Base-by-base conservation (phyloP, 2,329 filamentous ascomycete genomes). In the Ophiostoma sp. region DNA sequence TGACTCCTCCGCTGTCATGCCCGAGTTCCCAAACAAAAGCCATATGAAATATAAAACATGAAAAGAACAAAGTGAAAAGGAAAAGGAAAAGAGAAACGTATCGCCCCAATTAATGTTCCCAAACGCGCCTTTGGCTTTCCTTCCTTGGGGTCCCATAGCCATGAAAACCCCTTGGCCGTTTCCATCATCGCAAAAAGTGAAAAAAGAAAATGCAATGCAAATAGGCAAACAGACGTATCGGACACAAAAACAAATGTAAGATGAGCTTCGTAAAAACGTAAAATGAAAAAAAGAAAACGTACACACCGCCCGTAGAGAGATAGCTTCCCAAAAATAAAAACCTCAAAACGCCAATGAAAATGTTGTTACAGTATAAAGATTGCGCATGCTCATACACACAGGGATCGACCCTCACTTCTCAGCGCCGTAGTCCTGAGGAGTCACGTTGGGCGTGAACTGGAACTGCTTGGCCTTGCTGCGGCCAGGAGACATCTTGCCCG, bases 371-470 rank as follows among this genome's bases (percentile, higher is more conserved):
- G 11, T 45, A 63, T 8, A 22, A 28, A 45, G n/a, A 36, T 11
- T 68, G 64, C 25, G n/a, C 36, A 22, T 28, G n/a, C 61, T 45
- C 36, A n/a, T 28, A 25, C 22, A 45, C 61, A 12, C 36, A 7
- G 36, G 22, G 8, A 28, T 9, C 28, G 7, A 1, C 25, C 3
- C 25, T 61, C 33, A 57, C 55, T 61, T 59, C 69, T 57, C 52
- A 7, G 33, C 52, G 9, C 31, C n/a, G 52, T 84, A 85, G 75
- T 85, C 82, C 70, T 83, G 81, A 0, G 84, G 84, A 0, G 84
- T 85, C 70, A 85, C 80, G 75, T 85, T 85, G 55, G 81, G 83
- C 11, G 83, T 84, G 77, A 85, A 85, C 75, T 85, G 84, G 69
- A 85, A 84, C 61, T 83, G 82, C 76, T 82, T 83, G n/a, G 81